A percentile compares a stretch with the other conserved stretches of the same genome.
phyloP scores from a whole-genome alignment of 179 eudicot genomes.

The Beta macrorhiza region DNA sequence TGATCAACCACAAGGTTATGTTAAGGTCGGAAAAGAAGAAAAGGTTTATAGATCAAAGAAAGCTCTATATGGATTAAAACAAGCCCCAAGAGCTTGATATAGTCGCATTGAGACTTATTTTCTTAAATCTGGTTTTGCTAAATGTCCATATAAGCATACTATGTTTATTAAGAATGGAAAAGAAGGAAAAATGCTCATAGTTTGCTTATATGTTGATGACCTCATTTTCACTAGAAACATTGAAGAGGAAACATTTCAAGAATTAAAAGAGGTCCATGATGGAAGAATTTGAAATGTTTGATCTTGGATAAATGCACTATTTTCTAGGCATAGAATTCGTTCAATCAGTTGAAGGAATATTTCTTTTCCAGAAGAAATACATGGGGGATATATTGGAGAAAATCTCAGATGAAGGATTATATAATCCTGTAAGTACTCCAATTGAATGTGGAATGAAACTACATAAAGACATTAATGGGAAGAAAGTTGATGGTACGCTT shows the following conservation, averaged over 20 bases:
- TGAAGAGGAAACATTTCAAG: not conserved
- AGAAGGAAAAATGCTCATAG: not conserved
- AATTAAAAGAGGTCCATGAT: not conserved
- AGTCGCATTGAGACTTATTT: not conserved
- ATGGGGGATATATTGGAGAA: slow-evolving; percentile 5
- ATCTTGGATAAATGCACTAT: slow-evolving; percentile 16
- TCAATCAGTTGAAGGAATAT: slow-evolving; percentile 3
- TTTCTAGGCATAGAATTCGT: not conserved
- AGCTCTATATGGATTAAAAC: not conserved
- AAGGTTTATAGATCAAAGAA: not conserved
- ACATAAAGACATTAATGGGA: slow-evolving; percentile 16
- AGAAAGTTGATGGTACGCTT: slow-evolving; percentile 11
- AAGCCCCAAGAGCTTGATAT: slow-evolving; percentile 4
- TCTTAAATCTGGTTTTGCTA: not conserved
- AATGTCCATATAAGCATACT: not conserved
- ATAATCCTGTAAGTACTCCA: not conserved
- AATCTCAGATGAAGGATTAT: not conserved
- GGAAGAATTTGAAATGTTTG: not conserved
- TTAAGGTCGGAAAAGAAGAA: not conserved
- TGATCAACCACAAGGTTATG: not conserved
- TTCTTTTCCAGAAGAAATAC: slow-evolving; percentile 6
- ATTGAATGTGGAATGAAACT: slow-evolving; percentile 7
- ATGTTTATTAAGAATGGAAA: not conserved
- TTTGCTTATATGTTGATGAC: not conserved
- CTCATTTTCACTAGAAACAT: not conserved